Evolutionary conservation across 2,329 filamentous ascomycete genomes (phyloP), one percentile per base, ranked within the genome.

Genomic region (Ophiosphaerella narmari): DNA sequence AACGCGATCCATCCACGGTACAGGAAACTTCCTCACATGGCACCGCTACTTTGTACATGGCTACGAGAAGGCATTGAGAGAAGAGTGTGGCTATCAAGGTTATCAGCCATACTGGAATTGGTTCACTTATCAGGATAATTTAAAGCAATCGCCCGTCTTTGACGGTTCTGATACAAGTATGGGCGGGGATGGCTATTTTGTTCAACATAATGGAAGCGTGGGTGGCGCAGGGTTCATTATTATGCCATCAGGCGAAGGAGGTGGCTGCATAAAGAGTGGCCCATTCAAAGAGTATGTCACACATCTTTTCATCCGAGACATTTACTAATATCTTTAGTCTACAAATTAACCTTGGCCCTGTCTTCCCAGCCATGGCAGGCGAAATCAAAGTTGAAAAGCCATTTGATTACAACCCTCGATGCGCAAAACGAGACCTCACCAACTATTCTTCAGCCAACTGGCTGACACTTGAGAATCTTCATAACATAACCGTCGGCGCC

Each of bases 401-500:
- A 2, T 42, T 59, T 0, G 47, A 36, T 2, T 62, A 56, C 29
- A 67, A 72, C 26, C 66, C 66, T 4, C 63, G 71, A 11, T 75
- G 72, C 39, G 38, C 72, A 6, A 61, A 65, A 21, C 65, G 72
- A 7, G 68, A 73, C 39, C 50, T 75, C 26, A 67, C 71, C 41
- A 65, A 65, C 1, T 67, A 57, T 9, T 37, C 51, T 1, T 49
- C 50, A 1, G 26, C 39, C 4, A 52, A 45, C 3, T 58, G 55
- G 54, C 39, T 55, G 3, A 59, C 53, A 3, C 24, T 34, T 1
- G 48, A 68, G 2, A 77, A 82, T 33, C 36, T 64, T 2, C 37
- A 51, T 58, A 73, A 76, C 50, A 78, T 80, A 2, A 77, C 80
- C 12, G 60, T 83, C 32, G 84, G 84, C 51, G 77, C 80, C 54